Conservation (phyloP, 495 filamentous ascomycete genomes). For the Penicillium soppii region DNA sequence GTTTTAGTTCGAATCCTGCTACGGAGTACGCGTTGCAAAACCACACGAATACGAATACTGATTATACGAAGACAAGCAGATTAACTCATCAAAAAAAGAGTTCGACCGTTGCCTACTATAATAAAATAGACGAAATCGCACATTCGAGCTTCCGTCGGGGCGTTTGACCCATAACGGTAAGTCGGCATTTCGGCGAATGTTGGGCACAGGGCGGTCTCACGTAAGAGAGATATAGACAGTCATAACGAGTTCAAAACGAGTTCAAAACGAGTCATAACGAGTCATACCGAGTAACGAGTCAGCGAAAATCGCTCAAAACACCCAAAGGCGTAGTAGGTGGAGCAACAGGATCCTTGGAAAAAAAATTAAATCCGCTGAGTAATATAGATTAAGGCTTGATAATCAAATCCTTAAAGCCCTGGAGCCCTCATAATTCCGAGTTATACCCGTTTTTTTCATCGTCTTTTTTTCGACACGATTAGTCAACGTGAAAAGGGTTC, state of each 20-base stretch:
- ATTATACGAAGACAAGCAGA: too few relatives aligned
- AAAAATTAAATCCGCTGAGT: conserved; percentile 9
- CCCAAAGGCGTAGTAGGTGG: too few relatives aligned
- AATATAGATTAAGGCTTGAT: not conserved
- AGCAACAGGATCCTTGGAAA: conserved; percentile 2
- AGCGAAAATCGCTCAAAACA: conserved; percentile 12
- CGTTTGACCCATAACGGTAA: conserved; percentile 12
- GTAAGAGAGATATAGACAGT: conserved; percentile 5
- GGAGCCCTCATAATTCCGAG: not conserved
- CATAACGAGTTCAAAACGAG: not conserved
- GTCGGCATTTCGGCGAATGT: conserved; percentile 23
- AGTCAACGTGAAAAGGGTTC: too few relatives aligned
- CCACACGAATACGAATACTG: not conserved
- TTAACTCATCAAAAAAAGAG: too few relatives aligned
- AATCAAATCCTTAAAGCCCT: too few relatives aligned
- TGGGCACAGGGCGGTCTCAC: conserved; percentile 1
- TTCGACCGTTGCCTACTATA: too few relatives aligned
- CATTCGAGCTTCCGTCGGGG: not conserved
- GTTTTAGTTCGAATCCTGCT: too few relatives aligned
- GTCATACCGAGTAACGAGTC: too few relatives aligned
- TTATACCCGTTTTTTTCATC: not conserved
- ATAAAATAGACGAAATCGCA: too few relatives aligned
- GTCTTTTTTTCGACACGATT: too few relatives aligned
- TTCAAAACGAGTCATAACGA: too few relatives aligned
- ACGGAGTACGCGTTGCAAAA: too few relatives aligned